phyloP scores from a whole-genome alignment of 2,329 filamentous ascomycete species.

The Thelonectria olida region DNA sequence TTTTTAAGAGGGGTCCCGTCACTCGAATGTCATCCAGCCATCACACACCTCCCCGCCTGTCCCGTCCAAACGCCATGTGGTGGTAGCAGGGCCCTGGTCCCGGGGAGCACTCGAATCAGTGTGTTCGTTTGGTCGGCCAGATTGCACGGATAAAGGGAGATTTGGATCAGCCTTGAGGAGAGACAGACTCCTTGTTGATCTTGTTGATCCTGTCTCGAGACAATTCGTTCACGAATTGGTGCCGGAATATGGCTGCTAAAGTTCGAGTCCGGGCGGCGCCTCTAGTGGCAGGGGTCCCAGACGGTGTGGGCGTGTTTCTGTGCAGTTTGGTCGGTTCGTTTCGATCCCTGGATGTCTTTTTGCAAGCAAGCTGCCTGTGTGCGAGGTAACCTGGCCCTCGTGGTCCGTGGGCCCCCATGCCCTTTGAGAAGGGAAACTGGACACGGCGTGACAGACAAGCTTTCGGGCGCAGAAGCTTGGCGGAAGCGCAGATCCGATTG shows the following conservation, averaged over 20 bases:
- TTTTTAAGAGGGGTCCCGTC: too few species aligned
- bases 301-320: background rate
- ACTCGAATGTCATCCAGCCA: background rate
- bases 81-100: background rate
- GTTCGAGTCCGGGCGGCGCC: background rate
- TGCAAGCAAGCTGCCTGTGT: background rate
- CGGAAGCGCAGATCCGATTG: conserved; percentile 33
- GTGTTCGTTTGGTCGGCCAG: too few species aligned
- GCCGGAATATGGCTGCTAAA: background rate
- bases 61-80: conserved; percentile 7
- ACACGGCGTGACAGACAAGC: conserved; percentile 27
- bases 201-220: too few species aligned
- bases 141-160: too few species aligned
- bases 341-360: background rate
- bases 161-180: too few species aligned
- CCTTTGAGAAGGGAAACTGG: background rate
- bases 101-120: too few species aligned
- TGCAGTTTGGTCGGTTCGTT: background rate
- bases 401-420: conserved; percentile 4
- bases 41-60: background rate
- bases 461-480: conserved; percentile 33
- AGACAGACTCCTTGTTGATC: background rate
- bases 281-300: conserved; percentile 6
- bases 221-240: background rate
- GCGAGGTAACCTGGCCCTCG: background rate